Percentiles rank a stretch among this genome's conserved stretches.
Evolutionary conservation across 768 basidiomycete species (phyloP).

Genomic region (Cystofilobasidium capitatum): DNA sequence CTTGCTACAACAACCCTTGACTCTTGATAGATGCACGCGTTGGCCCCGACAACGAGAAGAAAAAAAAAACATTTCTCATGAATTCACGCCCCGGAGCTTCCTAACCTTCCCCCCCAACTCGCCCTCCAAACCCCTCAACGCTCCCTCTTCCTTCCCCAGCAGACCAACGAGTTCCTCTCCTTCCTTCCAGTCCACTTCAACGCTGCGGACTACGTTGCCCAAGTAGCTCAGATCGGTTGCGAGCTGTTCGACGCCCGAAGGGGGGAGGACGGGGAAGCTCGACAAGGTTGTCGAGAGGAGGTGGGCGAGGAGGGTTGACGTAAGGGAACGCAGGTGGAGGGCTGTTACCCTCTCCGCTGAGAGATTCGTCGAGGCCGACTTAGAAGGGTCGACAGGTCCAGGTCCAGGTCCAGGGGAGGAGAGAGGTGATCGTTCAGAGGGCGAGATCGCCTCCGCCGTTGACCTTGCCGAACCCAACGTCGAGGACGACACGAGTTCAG

Average conservation of each 20-base stretch:
- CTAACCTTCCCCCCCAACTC: too few relatives aligned
- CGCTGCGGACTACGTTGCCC: slow-evolving; percentile 75
- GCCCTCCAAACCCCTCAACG: too few relatives aligned
- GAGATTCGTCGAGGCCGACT: slow-evolving; percentile 35
- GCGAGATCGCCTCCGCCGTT: slow-evolving; percentile 42
- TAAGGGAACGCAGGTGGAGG: slow-evolving; percentile 86
- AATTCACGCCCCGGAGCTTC: too few relatives aligned
- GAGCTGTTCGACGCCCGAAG: slow-evolving; percentile 61
- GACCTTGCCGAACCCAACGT: slow-evolving; percentile 35
- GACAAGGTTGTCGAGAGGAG: slow-evolving; percentile 65
- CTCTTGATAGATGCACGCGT: too few relatives aligned
- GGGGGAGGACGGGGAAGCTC: slow-evolving; percentile 53
- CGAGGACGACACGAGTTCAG: slow-evolving; percentile 3
- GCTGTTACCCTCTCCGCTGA: slow-evolving; percentile 74
- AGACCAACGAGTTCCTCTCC: slow-evolving; percentile 6
- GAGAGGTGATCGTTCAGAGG: slow-evolving; percentile 34
- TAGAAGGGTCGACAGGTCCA: slow-evolving; percentile 24
- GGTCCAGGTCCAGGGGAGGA: slow-evolving; percentile 45
- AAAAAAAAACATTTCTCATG: too few relatives aligned
- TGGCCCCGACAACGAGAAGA: too few relatives aligned
- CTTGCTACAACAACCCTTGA: too few relatives aligned
- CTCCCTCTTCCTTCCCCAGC: neutral
- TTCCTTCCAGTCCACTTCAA: slow-evolving; percentile 76
- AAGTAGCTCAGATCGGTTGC: slow-evolving; percentile 80
- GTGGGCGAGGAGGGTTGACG: slow-evolving; percentile 64